Evolutionary conservation across 2,329 filamentous ascomycete species (phyloP), one percentile per base, ranked within the genome.

Genomic region (Cladosporium sp.): DNA sequence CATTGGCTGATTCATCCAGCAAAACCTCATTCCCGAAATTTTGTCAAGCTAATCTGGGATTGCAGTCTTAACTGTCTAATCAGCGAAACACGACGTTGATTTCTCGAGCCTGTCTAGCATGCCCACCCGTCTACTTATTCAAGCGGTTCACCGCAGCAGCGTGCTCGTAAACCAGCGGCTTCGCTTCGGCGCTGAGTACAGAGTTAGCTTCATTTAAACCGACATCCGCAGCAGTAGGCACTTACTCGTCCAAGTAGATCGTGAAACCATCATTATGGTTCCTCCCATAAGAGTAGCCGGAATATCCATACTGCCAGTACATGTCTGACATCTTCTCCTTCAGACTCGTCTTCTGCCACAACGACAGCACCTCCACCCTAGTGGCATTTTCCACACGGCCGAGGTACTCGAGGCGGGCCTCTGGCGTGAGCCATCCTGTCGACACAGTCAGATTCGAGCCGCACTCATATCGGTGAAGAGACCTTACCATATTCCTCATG

Each of bases 261-360:
- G 78, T 80, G 59, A 80, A 80, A 0, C 78, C 78, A 48, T 80
- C 78, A 38, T 81, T 66, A 44, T 80, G 67, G 59, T 81, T 81
- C 37, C 71, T 69, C 1, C 78, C 77, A 34, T 77, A 79, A 3
- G 76, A 79, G 57, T 73, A 80, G 0, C 67, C 68, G 4, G 68
- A 71, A 55, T 66, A 80, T 0, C 78, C 78, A 55, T 69, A 80
- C 54, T 81, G 79, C 78, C 78, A 81, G 64, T 73, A 81, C 70
- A 80, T 69, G 54, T 80, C 77, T 2, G 74, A 65, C 61, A 81
- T 68, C 56, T 73, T 71, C 58, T 77, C 70, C 50, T 73, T 64
- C 6, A 77, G 56, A 12, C 65, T 69, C 4, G 76, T 76, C 19
- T 68, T 65, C 62, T 80, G 78, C 77, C 78, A 80, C 27, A 68